A percentile compares a stretch with the other conserved stretches of the same genome.
Evolutionary conservation across 139 green algal genomes (phyloP).

Genomic region (Asterochloris sp.): DNA sequence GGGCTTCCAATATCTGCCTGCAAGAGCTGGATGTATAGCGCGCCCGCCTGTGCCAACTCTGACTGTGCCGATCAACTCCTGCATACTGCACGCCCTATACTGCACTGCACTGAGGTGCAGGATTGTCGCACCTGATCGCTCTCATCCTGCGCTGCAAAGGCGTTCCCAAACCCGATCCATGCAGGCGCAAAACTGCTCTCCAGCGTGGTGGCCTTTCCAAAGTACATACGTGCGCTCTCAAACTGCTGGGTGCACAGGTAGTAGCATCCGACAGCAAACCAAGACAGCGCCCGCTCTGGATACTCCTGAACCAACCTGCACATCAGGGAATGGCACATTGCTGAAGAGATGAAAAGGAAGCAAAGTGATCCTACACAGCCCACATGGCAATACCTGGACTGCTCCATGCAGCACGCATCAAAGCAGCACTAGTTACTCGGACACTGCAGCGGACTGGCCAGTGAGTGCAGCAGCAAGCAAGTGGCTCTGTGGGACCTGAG

Average conservation of each 20-base stretch:
- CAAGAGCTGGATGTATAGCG: no score
- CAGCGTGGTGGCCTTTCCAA: slow-evolving; percentile 82
- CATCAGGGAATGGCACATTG: neutral
- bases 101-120: no score
- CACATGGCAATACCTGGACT: no score
- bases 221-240: slow-evolving; percentile 68
- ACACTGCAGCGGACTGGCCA: no score
- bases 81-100: no score
- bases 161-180: slow-evolving; percentile 93
- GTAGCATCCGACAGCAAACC: slow-evolving; percentile 95
- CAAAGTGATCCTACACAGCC: no score
- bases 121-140: slow-evolving; percentile 48
- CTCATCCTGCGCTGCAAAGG: slow-evolving; percentile 90
- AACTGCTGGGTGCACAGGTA: slow-evolving; percentile 76
- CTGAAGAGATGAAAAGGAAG: neutral
- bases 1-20: no score
- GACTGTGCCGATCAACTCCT: neutral
- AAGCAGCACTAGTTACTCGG: no score
- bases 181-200: slow-evolving; percentile 77
- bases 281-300: slow-evolving; percentile 74
- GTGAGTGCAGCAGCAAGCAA: no score
- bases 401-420: no score
- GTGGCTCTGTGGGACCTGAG: no score
- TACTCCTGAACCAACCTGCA: slow-evolving; percentile 82
- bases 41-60: neutral